Conservation (phyloP, 805 yeast genomes). For the Cyberlindnera americana region DNA sequence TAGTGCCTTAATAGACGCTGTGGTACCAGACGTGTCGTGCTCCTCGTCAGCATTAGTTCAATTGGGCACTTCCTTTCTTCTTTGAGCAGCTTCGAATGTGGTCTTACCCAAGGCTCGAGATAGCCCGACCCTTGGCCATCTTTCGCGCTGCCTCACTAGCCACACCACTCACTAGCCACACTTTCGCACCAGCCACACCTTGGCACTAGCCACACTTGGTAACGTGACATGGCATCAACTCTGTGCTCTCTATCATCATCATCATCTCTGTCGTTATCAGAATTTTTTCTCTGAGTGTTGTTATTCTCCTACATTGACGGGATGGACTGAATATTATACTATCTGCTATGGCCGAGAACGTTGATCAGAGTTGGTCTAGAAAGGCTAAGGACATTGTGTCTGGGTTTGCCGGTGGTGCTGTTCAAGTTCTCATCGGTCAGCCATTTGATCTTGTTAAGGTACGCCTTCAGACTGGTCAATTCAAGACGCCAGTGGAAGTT, state of each 20-base stretch:
- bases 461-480: conserved; percentile 82
- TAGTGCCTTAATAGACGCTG: neutral
- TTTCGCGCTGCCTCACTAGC: neutral
- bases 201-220: conserved; percentile 2
- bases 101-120: too few relatives aligned
- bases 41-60: conserved; percentile 5
- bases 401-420: conserved; percentile 94
- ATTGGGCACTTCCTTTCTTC: neutral
- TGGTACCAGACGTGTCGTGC: neutral
- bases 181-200: conserved; percentile 3
- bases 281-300: too few relatives aligned
- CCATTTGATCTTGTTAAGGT: conserved; percentile 96
- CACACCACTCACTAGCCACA: conserved; percentile 5
- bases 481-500: conserved; percentile 75
- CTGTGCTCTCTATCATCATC: conserved; percentile 3
- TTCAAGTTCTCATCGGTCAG: conserved; percentile 89
- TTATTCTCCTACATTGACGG: too few relatives aligned
- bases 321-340: too few relatives aligned
- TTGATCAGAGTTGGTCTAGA: conserved; percentile 16
- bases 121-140: too few relatives aligned
- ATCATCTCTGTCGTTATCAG: too few relatives aligned
- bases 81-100: neutral
- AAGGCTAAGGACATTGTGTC: conserved; percentile 59
- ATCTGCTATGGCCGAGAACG: conserved; percentile 9
- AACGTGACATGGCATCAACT: conserved; percentile 15